Evolutionary conservation across 2,329 filamentous ascomycete species (phyloP).

Genomic region (Sporothrix pallida): DNA sequence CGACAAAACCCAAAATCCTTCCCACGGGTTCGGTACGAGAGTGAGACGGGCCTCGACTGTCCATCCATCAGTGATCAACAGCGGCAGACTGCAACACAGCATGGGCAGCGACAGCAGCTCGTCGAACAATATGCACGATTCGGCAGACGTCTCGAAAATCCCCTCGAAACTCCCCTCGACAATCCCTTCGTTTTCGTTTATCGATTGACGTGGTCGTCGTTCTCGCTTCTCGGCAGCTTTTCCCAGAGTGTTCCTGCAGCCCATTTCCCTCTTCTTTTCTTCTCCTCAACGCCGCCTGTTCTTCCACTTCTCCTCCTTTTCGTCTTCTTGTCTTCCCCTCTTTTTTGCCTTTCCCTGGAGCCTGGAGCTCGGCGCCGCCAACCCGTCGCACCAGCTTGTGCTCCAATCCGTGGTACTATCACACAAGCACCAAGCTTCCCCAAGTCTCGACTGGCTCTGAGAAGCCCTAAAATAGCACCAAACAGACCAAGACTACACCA

Average conservation of each 20-base stretch:
- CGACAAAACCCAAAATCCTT: neutral
- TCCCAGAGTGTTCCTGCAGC: too few relatives aligned
- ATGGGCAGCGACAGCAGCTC: too few relatives aligned
- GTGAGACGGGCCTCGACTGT: neutral
- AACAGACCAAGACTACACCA: too few relatives aligned
- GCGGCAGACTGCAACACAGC: too few relatives aligned
- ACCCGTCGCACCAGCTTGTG: too few relatives aligned
- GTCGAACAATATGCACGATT: neutral
- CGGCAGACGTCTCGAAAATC: neutral
- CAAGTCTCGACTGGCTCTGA: neutral
- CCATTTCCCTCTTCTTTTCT: neutral
- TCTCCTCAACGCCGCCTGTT: neutral
- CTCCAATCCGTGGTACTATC: too few relatives aligned
- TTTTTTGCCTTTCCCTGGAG: neutral
- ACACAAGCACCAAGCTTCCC: neutral
- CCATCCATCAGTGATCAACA: too few relatives aligned
- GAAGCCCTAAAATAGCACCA: neutral
- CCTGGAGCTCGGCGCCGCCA: neutral
- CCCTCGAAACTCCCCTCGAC: neutral
- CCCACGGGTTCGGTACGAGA: neutral
- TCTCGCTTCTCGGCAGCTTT: neutral
- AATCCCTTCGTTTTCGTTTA: neutral
- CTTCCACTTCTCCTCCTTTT: neutral
- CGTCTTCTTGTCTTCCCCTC: neutral
- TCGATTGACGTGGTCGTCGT: neutral